phyloP scores from a whole-genome alignment of 2,329 filamentous ascomycete genomes.

The Pseudonectria buxi region DNA sequence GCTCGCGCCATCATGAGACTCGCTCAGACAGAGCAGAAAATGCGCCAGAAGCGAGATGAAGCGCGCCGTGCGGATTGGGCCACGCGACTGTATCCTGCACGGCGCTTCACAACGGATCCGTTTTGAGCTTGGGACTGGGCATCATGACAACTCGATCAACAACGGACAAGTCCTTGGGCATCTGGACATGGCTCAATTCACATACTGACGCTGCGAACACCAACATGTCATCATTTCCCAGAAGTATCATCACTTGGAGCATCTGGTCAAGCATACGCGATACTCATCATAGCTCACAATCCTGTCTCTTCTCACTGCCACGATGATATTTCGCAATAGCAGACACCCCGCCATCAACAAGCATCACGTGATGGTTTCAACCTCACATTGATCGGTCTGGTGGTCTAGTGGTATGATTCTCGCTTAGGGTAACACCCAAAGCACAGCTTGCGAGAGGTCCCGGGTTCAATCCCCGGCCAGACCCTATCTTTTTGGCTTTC shows the following conservation, averaged over 20 bases:
- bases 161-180: too few relatives aligned
- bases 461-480: conserved; percentile 41
- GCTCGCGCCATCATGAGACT: too few relatives aligned
- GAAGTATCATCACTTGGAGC: too few relatives aligned
- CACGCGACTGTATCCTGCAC: conserved; percentile 2
- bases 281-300: too few relatives aligned
- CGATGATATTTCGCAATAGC: background rate
- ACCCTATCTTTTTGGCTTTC: conserved; percentile 27
- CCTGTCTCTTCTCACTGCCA: too few relatives aligned
- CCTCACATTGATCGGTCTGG: conserved; percentile 6
- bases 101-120: conserved; percentile 7
- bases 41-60: conserved; percentile 18
- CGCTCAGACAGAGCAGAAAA: too few relatives aligned
- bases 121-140: too few relatives aligned
- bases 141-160: too few relatives aligned
- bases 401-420: conserved; percentile 16
- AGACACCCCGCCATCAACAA: background rate
- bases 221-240: too few relatives aligned
- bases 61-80: conserved; percentile 10
- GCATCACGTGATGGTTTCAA: conserved; percentile 2
- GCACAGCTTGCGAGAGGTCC: conserved; percentile 37
- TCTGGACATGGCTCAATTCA: too few relatives aligned
- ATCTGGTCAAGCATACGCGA: too few relatives aligned
- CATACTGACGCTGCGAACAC: too few relatives aligned
- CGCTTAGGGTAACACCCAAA: conserved; percentile 40